phyloP scores from a whole-genome alignment of 2,329 filamentous ascomycete genomes.

The Microsporum canis region DNA sequence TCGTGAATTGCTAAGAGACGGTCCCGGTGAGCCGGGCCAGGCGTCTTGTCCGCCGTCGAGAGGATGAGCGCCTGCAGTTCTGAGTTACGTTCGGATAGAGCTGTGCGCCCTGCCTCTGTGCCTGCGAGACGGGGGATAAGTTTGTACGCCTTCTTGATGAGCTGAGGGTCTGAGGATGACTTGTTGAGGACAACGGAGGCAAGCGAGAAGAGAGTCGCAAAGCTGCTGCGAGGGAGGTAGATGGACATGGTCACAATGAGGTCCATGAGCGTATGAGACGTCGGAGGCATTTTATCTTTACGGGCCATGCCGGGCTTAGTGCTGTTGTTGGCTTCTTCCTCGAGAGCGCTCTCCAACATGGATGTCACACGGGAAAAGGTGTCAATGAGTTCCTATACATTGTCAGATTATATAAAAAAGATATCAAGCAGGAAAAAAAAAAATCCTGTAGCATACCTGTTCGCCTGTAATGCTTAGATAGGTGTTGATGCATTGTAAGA shows the following conservation, averaged over 20 bases:
- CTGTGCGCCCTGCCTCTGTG: constrained; percentile 64
- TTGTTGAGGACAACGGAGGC: constrained; percentile 71
- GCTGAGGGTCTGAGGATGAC: constrained; percentile 57
- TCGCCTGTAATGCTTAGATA: constrained; percentile 80
- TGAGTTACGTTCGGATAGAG: constrained; percentile 59
- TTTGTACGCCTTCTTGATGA: constrained; percentile 99
- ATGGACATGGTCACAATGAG: constrained; percentile 91
- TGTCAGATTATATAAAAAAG: constrained; percentile 7
- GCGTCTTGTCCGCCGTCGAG: constrained; percentile 69
- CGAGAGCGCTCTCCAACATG: constrained; percentile 65
- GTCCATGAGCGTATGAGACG: constrained; percentile 90
- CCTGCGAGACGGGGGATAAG: constrained; percentile 81
- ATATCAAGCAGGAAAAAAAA: constrained; percentile 6
- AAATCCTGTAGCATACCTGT: constrained; percentile 31
- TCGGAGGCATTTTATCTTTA: constrained; percentile 73
- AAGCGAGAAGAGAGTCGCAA: constrained; percentile 73
- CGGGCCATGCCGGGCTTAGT: constrained; percentile 50
- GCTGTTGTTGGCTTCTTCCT: constrained; percentile 49
- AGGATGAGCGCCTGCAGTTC: constrained; percentile 79
- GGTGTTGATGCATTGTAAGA: constrained; percentile 87
- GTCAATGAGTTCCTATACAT: constrained; percentile 57
- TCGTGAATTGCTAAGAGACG: constrained; percentile 71
- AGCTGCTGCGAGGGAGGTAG: constrained; percentile 80
- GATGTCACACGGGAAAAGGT: constrained; percentile 80
- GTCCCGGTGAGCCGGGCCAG: constrained; percentile 74